A percentile compares a stretch with the other conserved stretches of the same genome.
phyloP scores from a whole-genome alignment of 495 filamentous ascomycete species.

The Monascus purpureus region DNA sequence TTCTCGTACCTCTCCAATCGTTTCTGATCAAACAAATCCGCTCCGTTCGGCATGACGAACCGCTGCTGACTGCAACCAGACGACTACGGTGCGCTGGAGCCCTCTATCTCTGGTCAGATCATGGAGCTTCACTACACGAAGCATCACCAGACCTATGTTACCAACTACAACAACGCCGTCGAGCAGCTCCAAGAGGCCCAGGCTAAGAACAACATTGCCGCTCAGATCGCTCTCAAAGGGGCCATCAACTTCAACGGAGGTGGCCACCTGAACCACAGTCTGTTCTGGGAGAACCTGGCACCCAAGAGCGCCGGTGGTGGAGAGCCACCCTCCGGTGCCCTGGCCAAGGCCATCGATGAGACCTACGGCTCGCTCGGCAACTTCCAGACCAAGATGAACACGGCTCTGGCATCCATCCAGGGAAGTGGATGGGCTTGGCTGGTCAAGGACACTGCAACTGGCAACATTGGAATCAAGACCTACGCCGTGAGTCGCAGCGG shows the following conservation, averaged over 20 bases:
- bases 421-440: constrained; percentile 94
- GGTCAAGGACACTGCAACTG: constrained; percentile 71
- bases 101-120: constrained; percentile 88
- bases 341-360: constrained; percentile 58
- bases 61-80: constrained; percentile 27
- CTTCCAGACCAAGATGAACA: constrained; percentile 66
- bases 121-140: constrained; percentile 80
- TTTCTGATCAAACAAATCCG: too few species aligned
- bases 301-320: constrained; percentile 61
- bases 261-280: constrained; percentile 81
- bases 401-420: constrained; percentile 75
- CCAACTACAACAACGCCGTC: constrained; percentile 44
- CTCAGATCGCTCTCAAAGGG: constrained; percentile 70
- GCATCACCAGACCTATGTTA: constrained; percentile 62
- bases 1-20: neutral
- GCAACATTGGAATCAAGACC: constrained; percentile 58
- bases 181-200: constrained; percentile 46
- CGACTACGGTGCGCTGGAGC: constrained; percentile 86
- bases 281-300: constrained; percentile 90
- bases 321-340: constrained; percentile 51
- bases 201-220: constrained; percentile 35
- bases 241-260: constrained; percentile 95
- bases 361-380: constrained; percentile 60
- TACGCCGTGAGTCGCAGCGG: constrained; percentile 42
- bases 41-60: neutral